Evolutionary conservation across 352 stramenopile genomes (phyloP).

Genomic region (Phytopythium chamaehyphon): DNA sequence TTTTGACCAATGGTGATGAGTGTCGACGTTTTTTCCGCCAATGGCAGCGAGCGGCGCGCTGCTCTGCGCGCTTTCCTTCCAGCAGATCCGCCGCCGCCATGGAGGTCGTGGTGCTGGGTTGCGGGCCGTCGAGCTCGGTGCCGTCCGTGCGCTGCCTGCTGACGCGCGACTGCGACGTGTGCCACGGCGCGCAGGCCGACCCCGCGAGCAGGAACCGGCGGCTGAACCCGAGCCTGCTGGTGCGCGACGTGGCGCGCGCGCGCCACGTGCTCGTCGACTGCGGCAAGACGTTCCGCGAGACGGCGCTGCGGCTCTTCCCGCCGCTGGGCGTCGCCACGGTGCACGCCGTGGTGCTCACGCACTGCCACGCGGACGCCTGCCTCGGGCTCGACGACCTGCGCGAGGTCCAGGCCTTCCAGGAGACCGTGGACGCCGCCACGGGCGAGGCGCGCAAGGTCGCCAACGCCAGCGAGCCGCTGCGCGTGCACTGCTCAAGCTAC

Average conservation of each 20-base stretch:
- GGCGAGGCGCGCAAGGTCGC: slow-evolving; percentile 59
- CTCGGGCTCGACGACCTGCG: slow-evolving; percentile 84
- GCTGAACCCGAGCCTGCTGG: slow-evolving; percentile 74
- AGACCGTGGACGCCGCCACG: slow-evolving; percentile 47
- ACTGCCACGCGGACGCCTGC: slow-evolving; percentile 81
- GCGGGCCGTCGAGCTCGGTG: slow-evolving; percentile 80
- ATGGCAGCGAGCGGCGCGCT: too few species aligned
- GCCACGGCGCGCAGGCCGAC: slow-evolving; percentile 60
- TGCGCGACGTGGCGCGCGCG: slow-evolving; percentile 37
- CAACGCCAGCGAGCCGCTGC: slow-evolving; percentile 35
- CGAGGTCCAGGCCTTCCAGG: slow-evolving; percentile 63
- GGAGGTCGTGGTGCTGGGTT: slow-evolving; percentile 80
- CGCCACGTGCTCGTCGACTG: slow-evolving; percentile 82
- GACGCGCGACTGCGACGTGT: slow-evolving; percentile 49
- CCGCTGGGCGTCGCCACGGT: slow-evolving; percentile 40
- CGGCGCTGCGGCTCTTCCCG: slow-evolving; percentile 64
- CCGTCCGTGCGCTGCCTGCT: slow-evolving; percentile 76
- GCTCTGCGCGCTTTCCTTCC: too few species aligned
- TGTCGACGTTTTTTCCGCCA: slow-evolving; percentile 9
- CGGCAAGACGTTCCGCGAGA: slow-evolving; percentile 88
- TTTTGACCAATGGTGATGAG: too few species aligned
- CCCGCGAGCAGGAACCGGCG: slow-evolving; percentile 72
- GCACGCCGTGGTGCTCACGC: slow-evolving; percentile 76
- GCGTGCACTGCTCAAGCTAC: slow-evolving; percentile 50
- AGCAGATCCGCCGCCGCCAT: slow-evolving; percentile 26